Evolutionary conservation across 2,329 filamentous ascomycete species (phyloP), one percentile per base, ranked within the genome.

Genomic region (Cyphellophora attinorum): DNA sequence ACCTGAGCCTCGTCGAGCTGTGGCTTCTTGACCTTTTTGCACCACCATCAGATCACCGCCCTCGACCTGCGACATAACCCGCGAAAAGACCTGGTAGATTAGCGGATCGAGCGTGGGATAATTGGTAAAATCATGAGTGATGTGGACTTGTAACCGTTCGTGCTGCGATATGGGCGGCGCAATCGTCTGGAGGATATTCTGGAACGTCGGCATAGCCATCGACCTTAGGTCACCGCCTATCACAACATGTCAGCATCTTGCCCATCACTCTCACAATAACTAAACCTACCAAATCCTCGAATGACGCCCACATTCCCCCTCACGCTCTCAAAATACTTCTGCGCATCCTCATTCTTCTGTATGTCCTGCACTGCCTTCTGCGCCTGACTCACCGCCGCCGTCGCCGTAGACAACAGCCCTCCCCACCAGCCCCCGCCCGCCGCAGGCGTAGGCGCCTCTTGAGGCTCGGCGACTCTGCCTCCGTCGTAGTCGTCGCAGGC

Each of bases 31-130:
- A 13, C 91, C 91, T 23, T 88, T 83, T 62, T 98, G 91, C 41
- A 96, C 78, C 36, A 98, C 91, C 35, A 96, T 72, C 12, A 98
- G 70, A 52, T 96, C 91, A 36, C 91, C 91, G 45, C 91, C 91
- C 62, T 98, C 91, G 29, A 98, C 91, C 63, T 98, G 91, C n/a
- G 86, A 76, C 91, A 98, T 98, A 52, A 98, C 88, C 34, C 86
- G 80, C 36, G 82, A 82, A 65, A 98, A 98, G 44, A 91, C 86
- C 38, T 74, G 74, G 61, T 96, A 85, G 50, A 96, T 85, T 35
- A 95, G 73, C 12, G 89, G 86, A 56, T 96, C 89, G 49, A 98
- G 76, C 12, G 85, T 89, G 3, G 91, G 91, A 57, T 98, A 98
- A 48, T 85, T 85, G 48, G 86, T 79, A 28, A 98, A 75, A 58